Evolutionary conservation across 2,329 filamentous ascomycete genomes (phyloP), one percentile per base, ranked within the genome.

Genomic region (Ascochyta fabae): DNA sequence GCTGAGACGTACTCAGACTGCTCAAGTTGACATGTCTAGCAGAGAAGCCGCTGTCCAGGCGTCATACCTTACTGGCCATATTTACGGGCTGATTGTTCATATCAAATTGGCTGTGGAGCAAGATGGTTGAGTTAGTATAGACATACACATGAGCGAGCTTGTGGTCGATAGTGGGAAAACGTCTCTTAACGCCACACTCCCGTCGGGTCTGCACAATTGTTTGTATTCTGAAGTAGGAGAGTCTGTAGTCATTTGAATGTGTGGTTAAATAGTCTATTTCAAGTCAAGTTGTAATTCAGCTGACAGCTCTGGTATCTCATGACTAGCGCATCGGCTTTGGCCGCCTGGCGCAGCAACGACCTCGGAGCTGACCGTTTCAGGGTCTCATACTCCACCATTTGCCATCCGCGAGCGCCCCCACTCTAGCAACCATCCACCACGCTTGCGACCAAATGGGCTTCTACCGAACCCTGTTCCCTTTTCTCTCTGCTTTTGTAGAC

Each of bases 351-450:
- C 10, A 52, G 24, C 43, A n/a, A 35, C 8, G 44, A 40, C 53
- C 39, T 44, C 53, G 53, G 53, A 56, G 53, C 36, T 51, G 47
- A 43, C 53, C 53, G 53, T 44, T 52, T 40, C 42, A 52, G 48
- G 48, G 53, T 57, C 53, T 13, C 27, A 24, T 39, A 56, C 53
- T 67, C 65, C 61, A 64, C 62, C 59, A 66, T 72, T 73, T 59
- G 68, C 66, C 69, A 66, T 74, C 71, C 43, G 16, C 23, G 31
- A 35, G 35, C 27, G 48, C 53, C 70, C 70, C 70, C 70, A 73
- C 70, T 73, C 66, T 70, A 59, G 68, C 64, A 61, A 60, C 58
- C 65, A 61, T 59, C 59, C 64, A 64, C 43, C 47, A 56, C 58
- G 57, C 56, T 56, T 56, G 58, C 56, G 40, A 62, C 58, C 64